Conservation (phyloP, 2,329 filamentous ascomycete species). For the Neonectria coccinea region DNA sequence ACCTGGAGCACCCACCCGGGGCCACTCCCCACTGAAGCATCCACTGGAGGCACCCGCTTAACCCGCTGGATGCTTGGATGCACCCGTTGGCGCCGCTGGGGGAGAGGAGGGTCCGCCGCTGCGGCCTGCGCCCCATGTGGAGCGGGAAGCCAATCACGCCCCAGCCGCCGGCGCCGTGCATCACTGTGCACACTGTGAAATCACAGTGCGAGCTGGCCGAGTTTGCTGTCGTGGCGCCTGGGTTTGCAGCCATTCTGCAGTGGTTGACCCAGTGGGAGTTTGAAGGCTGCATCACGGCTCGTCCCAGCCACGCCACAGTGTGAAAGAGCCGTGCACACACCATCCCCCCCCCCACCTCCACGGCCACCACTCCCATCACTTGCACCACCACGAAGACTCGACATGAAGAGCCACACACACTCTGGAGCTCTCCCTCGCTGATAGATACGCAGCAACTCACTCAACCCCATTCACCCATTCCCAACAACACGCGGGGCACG, state of each 20-base stretch:
- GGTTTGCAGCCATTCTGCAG: conserved; percentile 12
- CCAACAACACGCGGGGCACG: conserved; percentile 12
- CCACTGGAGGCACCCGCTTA: conserved; percentile 31
- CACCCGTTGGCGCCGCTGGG: conserved; percentile 32
- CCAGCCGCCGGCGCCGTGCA: conserved; percentile 15
- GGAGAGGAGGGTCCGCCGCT: conserved; percentile 31
- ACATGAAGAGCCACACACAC: background rate
- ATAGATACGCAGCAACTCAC: too few relatives aligned
- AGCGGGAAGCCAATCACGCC: conserved; percentile 38
- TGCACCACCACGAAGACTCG: conserved; percentile 6
- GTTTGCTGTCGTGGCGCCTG: background rate
- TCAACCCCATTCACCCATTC: background rate
- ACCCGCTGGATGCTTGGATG: conserved; percentile 43
- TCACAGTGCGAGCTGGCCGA: conserved; percentile 17
- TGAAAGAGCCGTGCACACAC: background rate
- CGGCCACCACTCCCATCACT: conserved; percentile 15
- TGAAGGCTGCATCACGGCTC: background rate
- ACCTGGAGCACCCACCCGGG: conserved; percentile 38
- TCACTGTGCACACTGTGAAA: conserved; percentile 18
- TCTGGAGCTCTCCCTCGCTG: background rate
- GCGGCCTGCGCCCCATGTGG: conserved; percentile 42
- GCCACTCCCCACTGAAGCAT: conserved; percentile 38
- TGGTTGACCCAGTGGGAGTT: conserved; percentile 16
- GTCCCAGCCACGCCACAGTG: conserved; percentile 24
- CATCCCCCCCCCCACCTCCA: conserved; percentile 7